Conservation (phyloP, 306 rosid genomes). For the Fragaria vesca region DNA sequence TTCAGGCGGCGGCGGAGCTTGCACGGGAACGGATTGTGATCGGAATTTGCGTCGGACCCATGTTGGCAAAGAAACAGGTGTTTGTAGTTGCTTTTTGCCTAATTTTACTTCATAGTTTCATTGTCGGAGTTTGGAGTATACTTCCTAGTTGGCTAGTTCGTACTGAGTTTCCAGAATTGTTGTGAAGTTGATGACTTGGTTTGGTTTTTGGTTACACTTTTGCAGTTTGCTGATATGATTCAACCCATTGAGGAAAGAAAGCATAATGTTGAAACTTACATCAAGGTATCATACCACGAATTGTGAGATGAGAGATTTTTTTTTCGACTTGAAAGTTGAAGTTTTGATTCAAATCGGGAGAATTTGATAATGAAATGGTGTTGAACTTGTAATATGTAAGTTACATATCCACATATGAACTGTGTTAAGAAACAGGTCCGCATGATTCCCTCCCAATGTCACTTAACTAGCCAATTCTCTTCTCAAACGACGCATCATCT, state of each 20-base stretch:
- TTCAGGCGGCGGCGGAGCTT: slow-evolving; percentile 67
- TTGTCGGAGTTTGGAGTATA: background rate
- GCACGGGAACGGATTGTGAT: slow-evolving; percentile 65
- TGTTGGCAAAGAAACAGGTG: slow-evolving; percentile 76
- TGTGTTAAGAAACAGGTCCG: background rate
- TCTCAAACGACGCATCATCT: background rate
- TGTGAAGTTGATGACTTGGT: background rate
- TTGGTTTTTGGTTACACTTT: slow-evolving; percentile 17
- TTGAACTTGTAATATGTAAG: background rate
- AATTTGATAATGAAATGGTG: background rate
- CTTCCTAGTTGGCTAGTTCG: background rate
- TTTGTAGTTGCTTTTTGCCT: background rate
- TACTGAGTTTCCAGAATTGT: background rate
- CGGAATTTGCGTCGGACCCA: slow-evolving; percentile 89
- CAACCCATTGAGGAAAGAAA: slow-evolving; percentile 76
- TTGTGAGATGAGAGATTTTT: background rate
- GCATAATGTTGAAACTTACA: slow-evolving; percentile 55
- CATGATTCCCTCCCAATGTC: background rate
- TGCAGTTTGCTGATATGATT: slow-evolving; percentile 77
- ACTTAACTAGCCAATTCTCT: background rate
- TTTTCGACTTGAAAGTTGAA: background rate
- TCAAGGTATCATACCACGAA: slow-evolving; percentile 52
- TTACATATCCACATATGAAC: background rate
- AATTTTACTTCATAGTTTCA: background rate
- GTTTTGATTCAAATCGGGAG: background rate